Evolutionary conservation across 2,329 filamentous ascomycete genomes (phyloP), one percentile per base, ranked within the genome.

Genomic region (Curvularia sp.): DNA sequence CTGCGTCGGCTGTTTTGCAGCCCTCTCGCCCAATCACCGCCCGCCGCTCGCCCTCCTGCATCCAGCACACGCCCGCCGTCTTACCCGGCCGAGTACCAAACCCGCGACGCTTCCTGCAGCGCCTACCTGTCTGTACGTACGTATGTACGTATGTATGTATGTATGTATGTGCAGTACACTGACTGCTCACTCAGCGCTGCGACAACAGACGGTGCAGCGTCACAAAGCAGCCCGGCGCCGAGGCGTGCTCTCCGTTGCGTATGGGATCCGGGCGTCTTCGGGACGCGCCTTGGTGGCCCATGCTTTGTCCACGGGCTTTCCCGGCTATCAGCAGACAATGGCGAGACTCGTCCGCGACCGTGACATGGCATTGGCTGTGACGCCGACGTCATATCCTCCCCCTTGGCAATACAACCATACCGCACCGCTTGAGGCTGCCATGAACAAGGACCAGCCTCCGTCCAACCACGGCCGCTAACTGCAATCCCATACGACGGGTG

Each of bases 291-390:
- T 60, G 61, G 59, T 63, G 57, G 59, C 57, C 41, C 28, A 49
- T 49, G 39, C 38, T 38, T 51, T 48, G 13, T 52, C 34, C 39
- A 59, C 55, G 55, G 59, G 47, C 57, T 64, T 39, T 62, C 61
- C 63, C 61, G 59, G 54, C 43, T 48, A 47, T 66, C 61, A 66
- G 52, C 59, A 61, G 61, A 66, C 53, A 13, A 54, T 66, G 54
- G 61, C 48, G 45, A 50, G 52, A 58, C 38, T 58, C 19, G 54
- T 42, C 41, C 15, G 50, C 13, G 28, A 39, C n/a, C 13, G 42
- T 38, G 39, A 45, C 50, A 36, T 39, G 42, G 6, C 23, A 9
- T 28, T 28, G 48, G 10, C 41, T 27, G 49, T 49, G 53, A 49
- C 36, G 15, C 19, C 50, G 53, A 66, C 64, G 64, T 66, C 64